phyloP scores from a whole-genome alignment of 2,329 filamentous ascomycete genomes.

The Chrysoporthe cubensis region DNA sequence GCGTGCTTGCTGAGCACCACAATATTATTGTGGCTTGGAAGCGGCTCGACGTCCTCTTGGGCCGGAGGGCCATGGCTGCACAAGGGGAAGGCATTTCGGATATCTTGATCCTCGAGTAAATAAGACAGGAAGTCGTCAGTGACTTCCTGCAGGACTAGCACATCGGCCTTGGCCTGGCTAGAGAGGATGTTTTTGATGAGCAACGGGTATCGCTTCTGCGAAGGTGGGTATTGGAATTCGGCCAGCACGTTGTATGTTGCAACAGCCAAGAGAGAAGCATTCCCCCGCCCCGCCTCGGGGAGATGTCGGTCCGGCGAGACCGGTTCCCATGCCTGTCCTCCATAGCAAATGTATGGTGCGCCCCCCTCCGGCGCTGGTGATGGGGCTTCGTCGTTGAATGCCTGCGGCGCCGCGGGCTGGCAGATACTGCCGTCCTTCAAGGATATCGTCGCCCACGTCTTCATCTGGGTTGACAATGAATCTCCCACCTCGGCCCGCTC shows the following conservation, averaged over 20 bases:
- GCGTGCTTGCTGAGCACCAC: constrained; percentile 60
- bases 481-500: constrained; percentile 31
- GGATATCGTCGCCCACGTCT: constrained; percentile 56
- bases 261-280: constrained; percentile 37
- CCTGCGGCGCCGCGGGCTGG: constrained; percentile 31
- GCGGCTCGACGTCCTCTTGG: constrained; percentile 54
- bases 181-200: constrained; percentile 51
- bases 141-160: constrained; percentile 64
- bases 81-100: constrained; percentile 57
- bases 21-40: constrained; percentile 64
- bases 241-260: constrained; percentile 59
- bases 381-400: constrained; percentile 31
- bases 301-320: not conserved
- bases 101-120: constrained; percentile 50
- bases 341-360: constrained; percentile 30
- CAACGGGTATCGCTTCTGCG: constrained; percentile 45
- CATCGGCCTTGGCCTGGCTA: constrained; percentile 47
- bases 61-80: constrained; percentile 60
- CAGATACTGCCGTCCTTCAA: constrained; percentile 33
- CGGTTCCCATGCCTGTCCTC: constrained; percentile 14
- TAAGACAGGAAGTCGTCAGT: constrained; percentile 65
- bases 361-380: constrained; percentile 4
- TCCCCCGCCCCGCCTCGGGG: not conserved
- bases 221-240: constrained; percentile 53
- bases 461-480: constrained; percentile 51